Evolutionary conservation across 2,329 filamentous ascomycete species (phyloP).

Genomic region (Aspergillus costaricaensis): DNA sequence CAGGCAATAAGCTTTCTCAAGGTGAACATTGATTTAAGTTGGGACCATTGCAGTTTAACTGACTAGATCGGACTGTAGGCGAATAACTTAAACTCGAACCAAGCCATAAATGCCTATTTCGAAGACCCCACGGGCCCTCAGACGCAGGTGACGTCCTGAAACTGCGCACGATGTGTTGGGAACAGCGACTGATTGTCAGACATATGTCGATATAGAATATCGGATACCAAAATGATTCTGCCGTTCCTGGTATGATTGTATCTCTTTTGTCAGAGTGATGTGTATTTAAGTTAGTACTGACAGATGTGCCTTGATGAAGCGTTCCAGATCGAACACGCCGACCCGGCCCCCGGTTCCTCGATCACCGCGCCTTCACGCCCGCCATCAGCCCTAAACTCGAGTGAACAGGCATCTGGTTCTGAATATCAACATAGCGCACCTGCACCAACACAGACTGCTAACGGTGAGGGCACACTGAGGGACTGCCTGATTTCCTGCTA

Average conservation of each 20-base stretch:
- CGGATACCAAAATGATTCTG: slow-evolving; percentile 28
- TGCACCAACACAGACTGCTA: slow-evolving; percentile 30
- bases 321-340: slow-evolving; percentile 42
- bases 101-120: slow-evolving; percentile 51
- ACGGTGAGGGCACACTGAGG: slow-evolving; percentile 26
- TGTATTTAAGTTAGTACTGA: slow-evolving; percentile 10
- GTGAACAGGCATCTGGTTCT: slow-evolving; percentile 23
- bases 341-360: slow-evolving; percentile 38
- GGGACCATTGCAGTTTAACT: slow-evolving; percentile 3
- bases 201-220: slow-evolving; percentile 18
- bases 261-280: background rate
- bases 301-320: slow-evolving; percentile 25
- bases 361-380: slow-evolving; percentile 49
- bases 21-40: slow-evolving; percentile 25
- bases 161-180: background rate
- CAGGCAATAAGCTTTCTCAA: slow-evolving; percentile 46
- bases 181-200: slow-evolving; percentile 14
- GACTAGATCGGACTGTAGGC: slow-evolving; percentile 35
- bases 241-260: slow-evolving; percentile 27
- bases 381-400: slow-evolving; percentile 46
- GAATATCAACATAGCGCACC: slow-evolving; percentile 28
- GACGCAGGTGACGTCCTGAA: slow-evolving; percentile 30
- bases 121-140: slow-evolving; percentile 45
- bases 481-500: background rate
- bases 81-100: slow-evolving; percentile 47